These are phyloP conservation scores for Neonectria faginata DNA, from an alignment of 2,329 filamentous ascomycete species.

Conservation along the genomic window DNA sequence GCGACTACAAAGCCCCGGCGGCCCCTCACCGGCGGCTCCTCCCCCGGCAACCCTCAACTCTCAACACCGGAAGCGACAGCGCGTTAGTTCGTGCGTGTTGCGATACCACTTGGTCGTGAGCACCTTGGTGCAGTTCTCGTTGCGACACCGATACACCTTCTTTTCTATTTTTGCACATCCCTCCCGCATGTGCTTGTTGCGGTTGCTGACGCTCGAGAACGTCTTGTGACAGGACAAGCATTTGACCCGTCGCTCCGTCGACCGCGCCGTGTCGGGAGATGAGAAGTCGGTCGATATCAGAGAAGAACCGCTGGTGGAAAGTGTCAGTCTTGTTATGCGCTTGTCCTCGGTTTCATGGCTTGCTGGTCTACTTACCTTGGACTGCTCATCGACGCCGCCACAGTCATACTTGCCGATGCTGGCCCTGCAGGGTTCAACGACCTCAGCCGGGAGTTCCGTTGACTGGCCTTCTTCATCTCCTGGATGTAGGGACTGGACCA, in stretches of 20 bases:
- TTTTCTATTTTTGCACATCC: constrained; percentile 44
- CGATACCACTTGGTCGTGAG: constrained; percentile 48
- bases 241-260: constrained; percentile 20
- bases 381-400: constrained; percentile 25
- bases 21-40: not conserved
- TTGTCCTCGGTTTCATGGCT: not conserved
- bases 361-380: constrained; percentile 24
- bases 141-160: constrained; percentile 43
- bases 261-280: constrained; percentile 21
- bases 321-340: not conserved
- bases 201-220: constrained; percentile 48
- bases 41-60: not conserved
- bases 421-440: constrained; percentile 3
- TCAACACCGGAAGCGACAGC: constrained; percentile 42
- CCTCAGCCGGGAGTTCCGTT: constrained; percentile 19
- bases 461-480: constrained; percentile 31
- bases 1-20: not conserved
- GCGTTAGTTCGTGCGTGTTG: constrained; percentile 43
- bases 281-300: constrained; percentile 25
- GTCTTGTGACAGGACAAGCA: constrained; percentile 45
- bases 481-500: constrained; percentile 30
- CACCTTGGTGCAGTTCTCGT: constrained; percentile 39
- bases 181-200: constrained; percentile 49
- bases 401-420: not conserved
- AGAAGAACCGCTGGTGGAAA: constrained; percentile 21